These are phyloP conservation scores for Sporothrix mexicana DNA, from an alignment of 2,329 filamentous ascomycete genomes.

Conservation along the genomic window DNA sequence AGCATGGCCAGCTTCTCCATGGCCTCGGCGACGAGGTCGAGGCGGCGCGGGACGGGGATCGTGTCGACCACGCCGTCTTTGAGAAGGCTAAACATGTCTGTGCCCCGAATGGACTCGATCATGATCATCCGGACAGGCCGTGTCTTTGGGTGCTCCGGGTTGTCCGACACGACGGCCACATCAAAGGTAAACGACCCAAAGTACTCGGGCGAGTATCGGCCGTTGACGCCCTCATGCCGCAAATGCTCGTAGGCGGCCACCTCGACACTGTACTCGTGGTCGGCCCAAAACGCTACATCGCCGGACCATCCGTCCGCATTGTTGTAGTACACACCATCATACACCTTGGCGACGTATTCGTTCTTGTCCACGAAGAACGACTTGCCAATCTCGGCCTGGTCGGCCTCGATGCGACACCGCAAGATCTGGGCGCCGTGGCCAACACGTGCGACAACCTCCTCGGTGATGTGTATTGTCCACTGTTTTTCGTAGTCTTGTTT, in stretches of 20 bases:
- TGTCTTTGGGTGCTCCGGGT: background rate
- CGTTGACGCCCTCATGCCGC: background rate
- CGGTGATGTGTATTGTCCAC: background rate
- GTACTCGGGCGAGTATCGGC: background rate
- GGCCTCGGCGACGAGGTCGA: background rate
- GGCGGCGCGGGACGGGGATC: background rate
- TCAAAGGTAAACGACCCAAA: background rate
- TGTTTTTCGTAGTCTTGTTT: background rate
- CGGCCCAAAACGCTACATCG: background rate
- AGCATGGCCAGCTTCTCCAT: background rate
- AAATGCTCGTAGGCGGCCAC: background rate
- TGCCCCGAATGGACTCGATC: background rate
- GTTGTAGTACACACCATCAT: background rate
- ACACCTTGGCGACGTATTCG: slow-evolving; percentile 6
- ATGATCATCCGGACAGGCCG: background rate
- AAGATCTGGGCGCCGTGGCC: background rate
- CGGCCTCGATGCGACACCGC: slow-evolving; percentile 1
- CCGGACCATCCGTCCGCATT: background rate
- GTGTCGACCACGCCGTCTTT: background rate
- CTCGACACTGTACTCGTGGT: background rate
- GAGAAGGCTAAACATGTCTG: background rate
- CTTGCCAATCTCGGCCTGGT: too few species aligned
- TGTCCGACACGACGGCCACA: background rate
- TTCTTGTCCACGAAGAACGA: background rate
- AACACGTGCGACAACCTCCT: background rate